Evolutionary conservation across 2,329 filamentous ascomycete species (phyloP), one percentile per base, ranked within the genome.

Genomic region (Fusarium nodosum): DNA sequence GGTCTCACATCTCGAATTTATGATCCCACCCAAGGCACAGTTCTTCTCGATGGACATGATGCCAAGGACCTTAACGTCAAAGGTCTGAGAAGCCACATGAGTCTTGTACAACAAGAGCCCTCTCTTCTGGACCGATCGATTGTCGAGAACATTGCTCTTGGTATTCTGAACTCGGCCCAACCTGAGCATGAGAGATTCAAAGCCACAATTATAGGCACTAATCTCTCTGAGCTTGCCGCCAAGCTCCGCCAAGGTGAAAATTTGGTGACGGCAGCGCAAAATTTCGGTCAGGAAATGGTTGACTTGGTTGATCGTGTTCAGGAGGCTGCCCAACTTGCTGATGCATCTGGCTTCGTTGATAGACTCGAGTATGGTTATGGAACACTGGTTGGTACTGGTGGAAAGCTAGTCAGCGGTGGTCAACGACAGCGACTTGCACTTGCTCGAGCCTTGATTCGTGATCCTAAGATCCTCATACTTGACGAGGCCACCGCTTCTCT

Each of bases 401-500:
- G 87, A 28, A 83, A 82, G 36, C 80, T 87, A 8, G 79, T 90
- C 33, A 87, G 85, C 48, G 87, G 88, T 56, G 88, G 88, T 1
- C 88, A 90, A 72, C 83, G 86, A 53, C 88, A 90, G 72, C 81
- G 88, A 7, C 81, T 90, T 55, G 86, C 87, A 10, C 80, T 90
- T 8, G 87, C 88, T 2, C 80, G 87, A 28, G 86, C 85, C 20
- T 77, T 90, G 16, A 83, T 90, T 31, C 81, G 84, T 5, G 82
- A 89, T 46, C 87, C 87, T 3, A 81, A 81, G 51, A 84, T 90
- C 11, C 79, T 90, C 5, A 81, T 90, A 13, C 79, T 90, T 3
- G 88, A 90, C 45, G 88, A 90, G 72, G 87, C 88, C 3, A 90
- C 88, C 3, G 84, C 87, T 1, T 83, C 88, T 2, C 80, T 90